phyloP scores from a whole-genome alignment of 768 basidiomycete genomes.

The Tulasnella sp. region DNA sequence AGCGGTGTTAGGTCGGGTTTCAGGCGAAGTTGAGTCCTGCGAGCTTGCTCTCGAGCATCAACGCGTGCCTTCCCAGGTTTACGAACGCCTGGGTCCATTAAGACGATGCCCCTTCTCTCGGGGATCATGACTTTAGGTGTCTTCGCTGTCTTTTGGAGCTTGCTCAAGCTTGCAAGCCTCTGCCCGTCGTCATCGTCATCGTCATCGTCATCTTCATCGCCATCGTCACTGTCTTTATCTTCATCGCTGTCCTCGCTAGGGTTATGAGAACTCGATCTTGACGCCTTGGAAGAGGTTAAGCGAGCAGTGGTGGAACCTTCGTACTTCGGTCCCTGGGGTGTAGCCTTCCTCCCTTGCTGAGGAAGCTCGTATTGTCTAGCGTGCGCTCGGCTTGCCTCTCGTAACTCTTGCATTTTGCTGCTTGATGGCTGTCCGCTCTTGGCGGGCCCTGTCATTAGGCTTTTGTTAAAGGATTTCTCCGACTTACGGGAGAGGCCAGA shows the following conservation, averaged over 20 bases:
- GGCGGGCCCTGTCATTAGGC: too few species aligned
- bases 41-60: conserved; percentile 48
- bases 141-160: conserved; percentile 46
- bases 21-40: conserved; percentile 52
- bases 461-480: too few species aligned
- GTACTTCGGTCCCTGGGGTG: neutral
- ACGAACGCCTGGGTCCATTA: conserved; percentile 33
- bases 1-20: conserved; percentile 74
- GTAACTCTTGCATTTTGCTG: conserved; percentile 10
- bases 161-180: conserved; percentile 40
- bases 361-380: neutral
- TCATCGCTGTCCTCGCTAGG: neutral
- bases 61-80: conserved; percentile 31
- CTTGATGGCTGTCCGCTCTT: neutral
- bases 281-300: too few species aligned
- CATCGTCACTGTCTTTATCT: conserved; percentile 26
- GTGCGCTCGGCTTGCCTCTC: neutral
- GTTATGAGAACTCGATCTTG: neutral
- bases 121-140: conserved; percentile 37
- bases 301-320: neutral
- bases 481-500: too few species aligned
- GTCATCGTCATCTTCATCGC: conserved; percentile 25
- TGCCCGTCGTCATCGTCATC: conserved; percentile 19
- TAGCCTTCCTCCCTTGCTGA: neutral
- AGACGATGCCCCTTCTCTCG: conserved; percentile 44